Conservation (phyloP, 1,284 basidiomycete species). For the Malassezia brasiliensis region DNA sequence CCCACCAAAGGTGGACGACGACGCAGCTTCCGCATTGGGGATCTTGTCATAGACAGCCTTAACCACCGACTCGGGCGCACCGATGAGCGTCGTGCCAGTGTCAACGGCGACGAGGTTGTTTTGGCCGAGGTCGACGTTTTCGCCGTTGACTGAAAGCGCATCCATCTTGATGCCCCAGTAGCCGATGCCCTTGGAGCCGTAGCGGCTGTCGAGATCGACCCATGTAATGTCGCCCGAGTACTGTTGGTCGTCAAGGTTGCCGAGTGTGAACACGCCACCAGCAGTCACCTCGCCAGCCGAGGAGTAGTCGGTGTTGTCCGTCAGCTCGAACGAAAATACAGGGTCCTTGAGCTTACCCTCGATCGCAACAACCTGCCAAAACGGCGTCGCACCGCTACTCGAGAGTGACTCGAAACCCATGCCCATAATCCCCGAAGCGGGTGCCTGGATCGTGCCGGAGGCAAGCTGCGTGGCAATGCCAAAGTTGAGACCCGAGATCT, state of each 20-base stretch:
- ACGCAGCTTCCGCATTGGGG: conserved; percentile 56
- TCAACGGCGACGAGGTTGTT: conserved; percentile 46
- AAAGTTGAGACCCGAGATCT: conserved; percentile 46
- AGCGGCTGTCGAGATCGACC: conserved; percentile 39
- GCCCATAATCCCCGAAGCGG: conserved; percentile 51
- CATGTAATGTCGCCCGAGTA: conserved; percentile 49
- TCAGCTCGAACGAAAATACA: conserved; percentile 50
- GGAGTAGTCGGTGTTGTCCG: conserved; percentile 25
- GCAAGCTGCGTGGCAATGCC: conserved; percentile 46
- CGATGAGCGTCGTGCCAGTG: conserved; percentile 83
- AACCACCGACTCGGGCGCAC: conserved; percentile 62
- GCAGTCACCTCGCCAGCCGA: conserved; percentile 16
- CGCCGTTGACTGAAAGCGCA: conserved; percentile 50
- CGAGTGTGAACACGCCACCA: conserved; percentile 50
- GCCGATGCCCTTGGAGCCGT: conserved; percentile 37
- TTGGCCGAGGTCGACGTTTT: conserved; percentile 32
- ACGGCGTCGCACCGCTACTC: conserved; percentile 55
- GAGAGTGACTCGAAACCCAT: conserved; percentile 49
- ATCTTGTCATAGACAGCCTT: conserved; percentile 65
- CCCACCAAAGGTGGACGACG: conserved; percentile 1
- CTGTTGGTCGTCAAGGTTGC: conserved; percentile 47
- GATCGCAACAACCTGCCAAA: conserved; percentile 60
- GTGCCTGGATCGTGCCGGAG: conserved; percentile 41
- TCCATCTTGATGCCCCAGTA: conserved; percentile 54
- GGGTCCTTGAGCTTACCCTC: conserved; percentile 51